Evolutionary conservation across 805 yeast genomes (phyloP), one percentile per base, ranked within the genome.

Genomic region (Jamesozyma rosinii): DNA sequence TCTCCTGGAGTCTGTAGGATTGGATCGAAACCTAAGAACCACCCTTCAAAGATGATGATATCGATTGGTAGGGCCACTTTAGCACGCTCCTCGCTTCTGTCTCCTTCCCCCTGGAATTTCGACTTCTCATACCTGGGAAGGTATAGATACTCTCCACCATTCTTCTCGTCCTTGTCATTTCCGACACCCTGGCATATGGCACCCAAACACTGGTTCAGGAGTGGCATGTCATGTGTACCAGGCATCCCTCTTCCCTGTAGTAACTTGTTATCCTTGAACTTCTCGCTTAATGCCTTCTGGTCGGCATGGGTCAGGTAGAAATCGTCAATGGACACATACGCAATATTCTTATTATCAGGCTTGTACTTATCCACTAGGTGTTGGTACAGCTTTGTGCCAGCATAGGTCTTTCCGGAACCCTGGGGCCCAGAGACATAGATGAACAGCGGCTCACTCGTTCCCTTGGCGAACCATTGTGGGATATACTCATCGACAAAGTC

Each of bases 241-340:
- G 97, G 97, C 14, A 85, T 69, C 0, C 97, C 97, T 21, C 97
- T 67, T 2, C 95, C 95, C 45, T 70, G 74, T 15, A 86, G 54
- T 38, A 90, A 64, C 30, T 63, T 58, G 56, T 85, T 84, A 13
- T 63, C 70, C 0, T 67, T 57, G 46, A 67, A 63, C 13, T 46
- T 42, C 5, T 48, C 32, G 1, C 74, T 71, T 20, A 88, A 55
- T 27, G 47, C 45, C 21, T 44, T 46, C 55, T 87, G 96, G 17
- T 80, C 81, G 6, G 56, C 61, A 56, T 77, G 79, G 0, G 85
- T 77, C 33, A 85, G 65, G 59, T 90, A 90, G 46, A 86, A 76
- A 62, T 92, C 97, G 64, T 90, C 98, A 52, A 88, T 74, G 45
- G 95, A 89, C 38, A 84, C 63, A 22, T 67, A 72, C 1, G 75